Evolutionary conservation across 2,329 filamentous ascomycete genomes (phyloP).

Genomic region (Colletotrichum salicis): DNA sequence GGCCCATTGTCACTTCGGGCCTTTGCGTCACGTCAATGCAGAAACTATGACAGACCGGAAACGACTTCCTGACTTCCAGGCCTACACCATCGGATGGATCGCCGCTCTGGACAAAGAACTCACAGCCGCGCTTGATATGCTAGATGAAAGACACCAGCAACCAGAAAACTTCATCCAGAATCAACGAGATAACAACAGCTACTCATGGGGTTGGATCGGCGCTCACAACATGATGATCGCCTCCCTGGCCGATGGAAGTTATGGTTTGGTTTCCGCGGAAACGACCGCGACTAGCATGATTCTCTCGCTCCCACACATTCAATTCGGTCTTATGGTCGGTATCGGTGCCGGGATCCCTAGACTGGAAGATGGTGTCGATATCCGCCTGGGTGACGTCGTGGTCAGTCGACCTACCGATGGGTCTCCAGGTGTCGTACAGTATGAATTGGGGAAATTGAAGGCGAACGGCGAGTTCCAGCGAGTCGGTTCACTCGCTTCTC

Average conservation of each 20-base stretch:
- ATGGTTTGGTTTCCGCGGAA: constrained; percentile 25
- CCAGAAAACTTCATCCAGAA: not conserved
- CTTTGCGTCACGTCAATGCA: too few species aligned
- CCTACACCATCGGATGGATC: too few species aligned
- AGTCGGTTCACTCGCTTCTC: constrained; percentile 17
- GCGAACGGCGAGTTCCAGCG: not conserved
- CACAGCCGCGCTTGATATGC: not conserved
- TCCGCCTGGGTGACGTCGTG: constrained; percentile 38
- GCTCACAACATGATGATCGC: constrained; percentile 39
- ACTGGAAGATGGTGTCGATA: constrained; percentile 29
- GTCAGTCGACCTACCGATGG: constrained; percentile 8
- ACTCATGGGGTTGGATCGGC: constrained; percentile 33
- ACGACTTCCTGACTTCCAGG: too few species aligned
- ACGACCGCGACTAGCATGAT: constrained; percentile 43
- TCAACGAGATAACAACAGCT: constrained; percentile 5
- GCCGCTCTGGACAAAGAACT: too few species aligned
- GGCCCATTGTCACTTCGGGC: too few species aligned
- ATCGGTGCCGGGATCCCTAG: constrained; percentile 38
- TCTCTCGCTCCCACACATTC: constrained; percentile 33
- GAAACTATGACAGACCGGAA: too few species aligned
- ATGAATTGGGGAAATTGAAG: constrained; percentile 32
- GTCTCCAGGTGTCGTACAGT: constrained; percentile 34
- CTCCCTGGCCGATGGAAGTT: constrained; percentile 33
- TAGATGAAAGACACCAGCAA: not conserved
- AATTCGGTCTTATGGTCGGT: constrained; percentile 38